Evolutionary conservation across 306 rosid genomes (phyloP), one percentile per base, ranked within the genome.

Genomic region (Quercus cerris): DNA sequence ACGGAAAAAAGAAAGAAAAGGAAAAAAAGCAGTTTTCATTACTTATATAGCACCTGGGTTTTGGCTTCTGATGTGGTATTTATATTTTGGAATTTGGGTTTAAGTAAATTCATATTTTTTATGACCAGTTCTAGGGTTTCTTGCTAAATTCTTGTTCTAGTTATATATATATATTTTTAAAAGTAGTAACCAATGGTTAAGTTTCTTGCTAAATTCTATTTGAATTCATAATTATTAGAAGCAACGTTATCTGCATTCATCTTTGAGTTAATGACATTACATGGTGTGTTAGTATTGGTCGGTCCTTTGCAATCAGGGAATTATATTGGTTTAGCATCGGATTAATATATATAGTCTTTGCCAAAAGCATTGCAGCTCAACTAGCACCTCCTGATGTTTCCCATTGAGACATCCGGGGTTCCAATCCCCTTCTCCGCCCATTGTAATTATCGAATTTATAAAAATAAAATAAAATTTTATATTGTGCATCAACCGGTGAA

Each of bases 51-150:
- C 54, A 59, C 20, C 70, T 64, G 46, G 70, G 70, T 17, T 64
- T 64, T 64, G 46, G 70, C 44, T 19, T 15, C 35, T 15, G 44
- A 31, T 19, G 15, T 6, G 15, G 33, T 6, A 28, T 64, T 64
- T 15, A 2, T 64, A 31, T 30, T 18, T 13, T 64, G 38, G 35
- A 14, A 15, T 19, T 59, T 74, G 57, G 41, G 69, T 69, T 83
- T 51, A 33, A 11, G 54, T 3, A 49, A n/a, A 41, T 41, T 22
- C 22, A 27, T 41, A 6, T 38, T 70, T 70, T 20, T 70, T 25
- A 33, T 22, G 25, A 41, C 14, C 41, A 1, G 20, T 57, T 77
- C 54, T 86, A 81, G 79, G 81, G 84, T 81, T 83, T 77, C 52
- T 58, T 10, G 56, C 74, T 78, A 64, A 17, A 13, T 64, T 49